A percentile compares a stretch with the other conserved stretches of the same genome.
phyloP scores from a whole-genome alignment of 2,329 filamentous ascomycete species.

The Didymellaceae sp. region DNA sequence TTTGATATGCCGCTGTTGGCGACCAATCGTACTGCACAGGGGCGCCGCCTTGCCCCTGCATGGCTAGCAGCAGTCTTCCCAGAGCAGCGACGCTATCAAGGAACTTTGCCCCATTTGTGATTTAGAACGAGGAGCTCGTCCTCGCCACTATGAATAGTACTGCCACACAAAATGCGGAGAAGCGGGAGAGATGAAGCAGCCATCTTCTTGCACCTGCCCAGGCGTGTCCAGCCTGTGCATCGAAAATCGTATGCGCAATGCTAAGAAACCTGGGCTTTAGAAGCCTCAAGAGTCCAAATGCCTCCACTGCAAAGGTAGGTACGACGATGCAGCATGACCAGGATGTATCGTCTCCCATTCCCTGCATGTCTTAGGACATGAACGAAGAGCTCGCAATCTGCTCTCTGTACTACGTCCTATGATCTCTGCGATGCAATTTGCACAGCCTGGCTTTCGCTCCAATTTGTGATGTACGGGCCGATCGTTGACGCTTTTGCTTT shows the following conservation, averaged over 20 bases:
- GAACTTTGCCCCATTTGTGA: constrained; percentile 29
- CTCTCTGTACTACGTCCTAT: constrained; percentile 19
- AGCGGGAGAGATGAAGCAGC: constrained; percentile 31
- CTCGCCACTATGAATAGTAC: constrained; percentile 45
- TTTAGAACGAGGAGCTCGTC: constrained; percentile 27
- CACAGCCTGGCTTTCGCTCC: constrained; percentile 10
- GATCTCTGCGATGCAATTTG: constrained; percentile 15
- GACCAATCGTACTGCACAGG: constrained; percentile 28
- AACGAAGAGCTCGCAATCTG: constrained; percentile 13
- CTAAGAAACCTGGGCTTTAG: not conserved
- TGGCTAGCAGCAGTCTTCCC: constrained; percentile 27
- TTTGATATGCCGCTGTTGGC: constrained; percentile 37
- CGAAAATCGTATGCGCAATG: not conserved
- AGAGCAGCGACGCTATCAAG: constrained; percentile 22
- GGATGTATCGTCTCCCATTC: constrained; percentile 18
- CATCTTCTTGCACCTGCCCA: constrained; percentile 9
- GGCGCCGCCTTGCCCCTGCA: constrained; percentile 32
- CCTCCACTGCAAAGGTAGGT: not conserved
- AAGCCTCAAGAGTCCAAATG: not conserved
- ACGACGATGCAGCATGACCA: constrained; percentile 14
- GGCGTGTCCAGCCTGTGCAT: not conserved
- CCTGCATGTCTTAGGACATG: constrained; percentile 22
- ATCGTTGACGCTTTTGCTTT: constrained; percentile 13
- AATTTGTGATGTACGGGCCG: constrained; percentile 10
- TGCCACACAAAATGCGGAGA: constrained; percentile 46